These are phyloP conservation scores for Alternaria sp. DNA, from an alignment of 2,329 filamentous ascomycete species.

Conservation along the genomic window DNA sequence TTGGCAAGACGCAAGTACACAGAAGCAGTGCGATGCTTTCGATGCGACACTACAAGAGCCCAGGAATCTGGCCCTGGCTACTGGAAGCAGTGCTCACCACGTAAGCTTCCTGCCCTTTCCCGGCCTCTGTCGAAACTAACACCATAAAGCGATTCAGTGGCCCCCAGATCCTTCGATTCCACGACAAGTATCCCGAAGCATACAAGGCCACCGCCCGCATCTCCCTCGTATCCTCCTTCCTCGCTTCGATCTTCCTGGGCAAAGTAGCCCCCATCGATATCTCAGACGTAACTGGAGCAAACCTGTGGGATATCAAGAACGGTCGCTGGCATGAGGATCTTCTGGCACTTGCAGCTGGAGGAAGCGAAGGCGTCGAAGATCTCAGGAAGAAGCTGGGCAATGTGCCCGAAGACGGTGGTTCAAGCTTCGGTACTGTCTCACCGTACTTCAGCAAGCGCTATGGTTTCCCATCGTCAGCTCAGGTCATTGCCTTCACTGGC, in stretches of 20 bases:
- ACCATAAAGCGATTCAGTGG: conserved; percentile 83
- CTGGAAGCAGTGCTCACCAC: conserved; percentile 94
- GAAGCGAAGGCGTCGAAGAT: conserved; percentile 64
- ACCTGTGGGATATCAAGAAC: conserved; percentile 87
- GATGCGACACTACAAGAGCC: conserved; percentile 74
- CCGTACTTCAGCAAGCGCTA: conserved; percentile 82
- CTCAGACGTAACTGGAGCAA: conserved; percentile 95
- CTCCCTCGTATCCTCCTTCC: conserved; percentile 93
- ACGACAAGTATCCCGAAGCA: conserved; percentile 78
- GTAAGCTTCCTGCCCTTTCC: conserved; percentile 60
- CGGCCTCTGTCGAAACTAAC: conserved; percentile 15
- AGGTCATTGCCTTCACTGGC: conserved; percentile 87
- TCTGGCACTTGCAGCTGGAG: conserved; percentile 76
- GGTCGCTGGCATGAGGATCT: conserved; percentile 78
- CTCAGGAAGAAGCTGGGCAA: conserved; percentile 82
- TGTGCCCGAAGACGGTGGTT: conserved; percentile 82
- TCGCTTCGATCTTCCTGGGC: conserved; percentile 89
- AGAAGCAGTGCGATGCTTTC: conserved; percentile 89
- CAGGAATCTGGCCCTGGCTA: conserved; percentile 76
- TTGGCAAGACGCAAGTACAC: conserved; percentile 97
- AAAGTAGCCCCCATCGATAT: conserved; percentile 89
- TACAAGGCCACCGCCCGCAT: conserved; percentile 85
- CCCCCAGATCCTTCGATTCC: conserved; percentile 92
- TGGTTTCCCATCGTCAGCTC: conserved; percentile 78
- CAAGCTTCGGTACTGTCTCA: conserved; percentile 77